Base-by-base conservation (phyloP, 768 basidiomycete genomes). In the Phanerochaete carnosa region DNA sequence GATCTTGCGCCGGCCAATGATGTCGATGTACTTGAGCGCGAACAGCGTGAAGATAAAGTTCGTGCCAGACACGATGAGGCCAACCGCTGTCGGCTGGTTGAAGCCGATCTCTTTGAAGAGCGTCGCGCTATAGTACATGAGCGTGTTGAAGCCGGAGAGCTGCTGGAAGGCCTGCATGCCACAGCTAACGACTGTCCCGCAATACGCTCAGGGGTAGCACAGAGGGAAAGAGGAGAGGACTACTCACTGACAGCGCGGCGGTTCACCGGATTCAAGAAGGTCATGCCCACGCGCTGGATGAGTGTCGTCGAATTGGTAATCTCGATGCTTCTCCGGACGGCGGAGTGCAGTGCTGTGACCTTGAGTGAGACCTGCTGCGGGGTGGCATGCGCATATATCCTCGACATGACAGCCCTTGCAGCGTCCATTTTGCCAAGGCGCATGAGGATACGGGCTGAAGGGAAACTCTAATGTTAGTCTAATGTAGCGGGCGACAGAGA, bases 161-260 rank as follows among this genome's bases (percentile, higher is more conserved):
- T 93, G 92, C 68, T 94, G 92, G 73, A 86, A 87, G 0, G 88
- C 90, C 74, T 93, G 91, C 72, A 93, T 83, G 46, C 88, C 91
- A 68, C 89, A 90, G 11, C 83, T 88, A 15, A 94, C 79, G 63
- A 89, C 88, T 90, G 59, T 43, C 33, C 11, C 39, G 25, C 37
- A 58, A 16, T 45, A 47, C 32, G n/a, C 29, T 61, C 51, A 29
- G 28, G 33, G 6, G 35, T 16, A 49, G n/a, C 37, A 46, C 6
- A 25, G 35, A 62, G 11, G 12, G 28, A 55, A 25, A n/a, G n/a
- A 45, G n/a, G 59, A 46, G 5, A 33, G 45, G 16, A 2, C 33
- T 33, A 76, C 82, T 19, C 67, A 89, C 89, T 84, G 54, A 91
- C 75, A 19, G 89, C 90, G 35, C 89, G 78, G 53, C 89, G 80